phyloP scores from a whole-genome alignment of 441 rosid species.

The Pelargonium myrrhifolium region DNA sequence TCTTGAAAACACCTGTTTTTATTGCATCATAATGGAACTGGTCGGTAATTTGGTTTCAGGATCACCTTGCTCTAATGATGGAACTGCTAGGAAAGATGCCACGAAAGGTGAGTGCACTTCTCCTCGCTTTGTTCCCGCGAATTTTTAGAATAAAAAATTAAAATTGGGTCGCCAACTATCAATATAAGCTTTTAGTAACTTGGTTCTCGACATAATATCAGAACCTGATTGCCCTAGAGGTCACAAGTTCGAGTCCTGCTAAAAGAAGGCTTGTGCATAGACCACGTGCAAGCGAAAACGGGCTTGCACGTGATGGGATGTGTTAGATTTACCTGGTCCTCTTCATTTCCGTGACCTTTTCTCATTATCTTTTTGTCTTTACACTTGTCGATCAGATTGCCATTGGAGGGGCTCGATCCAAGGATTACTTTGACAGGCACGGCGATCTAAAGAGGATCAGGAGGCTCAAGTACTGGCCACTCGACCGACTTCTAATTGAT shows the following conservation, averaged over 20 bases:
- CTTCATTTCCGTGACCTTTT: neutral
- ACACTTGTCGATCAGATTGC: slow-evolving; percentile 38
- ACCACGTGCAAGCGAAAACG: too few species aligned
- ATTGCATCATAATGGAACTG: slow-evolving; percentile 15
- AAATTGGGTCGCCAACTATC: too few species aligned
- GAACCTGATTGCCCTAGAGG: too few species aligned
- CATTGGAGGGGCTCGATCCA: slow-evolving; percentile 49
- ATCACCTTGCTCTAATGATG: slow-evolving; percentile 77
- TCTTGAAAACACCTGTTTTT: neutral
- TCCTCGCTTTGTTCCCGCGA: slow-evolving; percentile 33
- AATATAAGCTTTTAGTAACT: too few species aligned
- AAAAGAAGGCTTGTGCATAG: too few species aligned
- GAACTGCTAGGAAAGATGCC: slow-evolving; percentile 72
- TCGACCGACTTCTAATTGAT: slow-evolving; percentile 45
- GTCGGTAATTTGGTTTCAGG: slow-evolving; percentile 24
- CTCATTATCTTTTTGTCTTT: neutral
- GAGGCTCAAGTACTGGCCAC: slow-evolving; percentile 56
- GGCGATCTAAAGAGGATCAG: slow-evolving; percentile 61
- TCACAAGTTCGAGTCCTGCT: too few species aligned
- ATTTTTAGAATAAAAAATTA: too few species aligned
- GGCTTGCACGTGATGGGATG: too few species aligned
- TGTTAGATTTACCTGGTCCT: too few species aligned
- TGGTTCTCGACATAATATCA: too few species aligned
- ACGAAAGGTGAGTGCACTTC: slow-evolving; percentile 40
- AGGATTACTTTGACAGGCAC: slow-evolving; percentile 57